Percentiles rank a stretch among this genome's conserved stretches.
These are phyloP conservation scores for Gossypium longicalyx DNA, from an alignment of 345 rosid genomes.

Conservation along the genomic window DNA sequence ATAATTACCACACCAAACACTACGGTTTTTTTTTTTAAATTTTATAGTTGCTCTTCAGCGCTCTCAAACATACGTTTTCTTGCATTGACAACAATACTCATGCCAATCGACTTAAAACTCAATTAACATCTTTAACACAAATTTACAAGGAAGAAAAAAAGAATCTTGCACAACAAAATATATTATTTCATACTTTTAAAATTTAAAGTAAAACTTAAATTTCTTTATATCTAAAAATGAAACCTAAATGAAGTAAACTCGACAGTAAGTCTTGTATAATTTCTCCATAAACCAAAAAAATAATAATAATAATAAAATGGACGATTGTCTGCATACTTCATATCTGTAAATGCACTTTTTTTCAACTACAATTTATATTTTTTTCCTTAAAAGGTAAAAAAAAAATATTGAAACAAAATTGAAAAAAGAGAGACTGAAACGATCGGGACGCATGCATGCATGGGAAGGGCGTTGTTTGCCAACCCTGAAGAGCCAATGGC, in stretches of 20 bases:
- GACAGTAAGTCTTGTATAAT: not conserved
- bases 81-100: accelerated
- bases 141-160: no score
- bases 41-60: no score
- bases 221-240: not conserved
- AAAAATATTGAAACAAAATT: not conserved
- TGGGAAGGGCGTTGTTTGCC: not conserved
- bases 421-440: not conserved
- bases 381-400: no score
- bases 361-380: not conserved
- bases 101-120: accelerated
- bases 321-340: not conserved
- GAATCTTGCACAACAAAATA: no score
- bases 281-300: not conserved
- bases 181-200: no score
- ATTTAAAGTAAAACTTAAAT: no score
- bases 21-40: no score
- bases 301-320: not conserved
- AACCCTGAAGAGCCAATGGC: not conserved
- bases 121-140: no score
- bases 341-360: not conserved
- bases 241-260: not conserved
- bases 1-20: no score
- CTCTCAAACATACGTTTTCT: no score
- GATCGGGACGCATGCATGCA: not conserved